phyloP scores from a whole-genome alignment of 352 stramenopile species.

The Phytophthora palmivora region DNA sequence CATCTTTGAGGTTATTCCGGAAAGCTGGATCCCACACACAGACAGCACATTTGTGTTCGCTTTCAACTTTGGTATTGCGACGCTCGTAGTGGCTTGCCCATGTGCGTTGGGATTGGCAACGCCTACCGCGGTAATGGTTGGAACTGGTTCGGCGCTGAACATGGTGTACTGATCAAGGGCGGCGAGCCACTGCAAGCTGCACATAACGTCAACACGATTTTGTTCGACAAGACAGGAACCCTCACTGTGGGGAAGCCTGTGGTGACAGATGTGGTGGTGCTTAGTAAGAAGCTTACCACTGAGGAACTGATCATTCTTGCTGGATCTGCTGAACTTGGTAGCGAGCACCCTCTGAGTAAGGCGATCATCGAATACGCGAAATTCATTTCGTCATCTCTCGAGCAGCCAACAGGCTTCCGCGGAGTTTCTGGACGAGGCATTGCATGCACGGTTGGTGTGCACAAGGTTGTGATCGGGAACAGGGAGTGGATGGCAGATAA shows the following conservation, averaged over 20 bases:
- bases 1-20: constrained; percentile 61
- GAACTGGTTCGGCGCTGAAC: constrained; percentile 96
- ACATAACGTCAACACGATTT: constrained; percentile 93
- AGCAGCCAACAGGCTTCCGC: constrained; percentile 80
- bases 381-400: constrained; percentile 78
- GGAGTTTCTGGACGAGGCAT: constrained; percentile 92
- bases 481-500: constrained; percentile 90
- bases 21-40: constrained; percentile 69
- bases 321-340: constrained; percentile 93
- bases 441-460: constrained; percentile 68
- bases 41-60: constrained; percentile 92
- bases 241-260: constrained; percentile 93
- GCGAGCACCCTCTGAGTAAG: constrained; percentile 95
- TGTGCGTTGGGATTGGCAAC: constrained; percentile 98
- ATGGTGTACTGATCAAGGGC: constrained; percentile 99
- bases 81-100: constrained; percentile 98
- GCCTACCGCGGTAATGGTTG: constrained; percentile 98
- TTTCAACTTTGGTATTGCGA: constrained; percentile 98
- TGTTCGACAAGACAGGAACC: constrained; percentile 99
- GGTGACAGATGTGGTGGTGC: constrained; percentile 87
- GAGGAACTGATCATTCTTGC: constrained; percentile 89
- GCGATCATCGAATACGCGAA: constrained; percentile 94
- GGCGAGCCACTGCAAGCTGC: constrained; percentile 93
- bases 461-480: constrained; percentile 93
- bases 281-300: constrained; percentile 80